Conservation (phyloP, 345 rosid species). For the Gossypium mustelinum region DNA sequence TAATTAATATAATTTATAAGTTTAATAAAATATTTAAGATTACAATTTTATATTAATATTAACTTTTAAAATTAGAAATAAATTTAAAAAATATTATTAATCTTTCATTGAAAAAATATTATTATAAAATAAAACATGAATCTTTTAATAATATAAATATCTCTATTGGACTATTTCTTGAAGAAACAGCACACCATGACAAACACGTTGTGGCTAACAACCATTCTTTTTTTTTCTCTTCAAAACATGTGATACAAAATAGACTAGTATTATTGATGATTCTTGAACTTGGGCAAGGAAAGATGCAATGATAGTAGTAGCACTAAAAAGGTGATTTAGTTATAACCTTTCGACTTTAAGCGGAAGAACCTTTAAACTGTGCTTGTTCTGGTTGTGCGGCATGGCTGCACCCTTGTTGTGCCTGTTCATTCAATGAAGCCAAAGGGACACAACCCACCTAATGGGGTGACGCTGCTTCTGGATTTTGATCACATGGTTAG, state of each 20-base stretch:
- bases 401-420: background rate
- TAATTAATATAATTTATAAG: too few relatives aligned
- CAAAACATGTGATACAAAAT: background rate
- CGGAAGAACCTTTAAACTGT: background rate
- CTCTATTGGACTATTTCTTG: too few relatives aligned
- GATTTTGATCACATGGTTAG: conserved; percentile 42
- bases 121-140: too few relatives aligned
- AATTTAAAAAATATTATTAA: too few relatives aligned
- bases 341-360: background rate
- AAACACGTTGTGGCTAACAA: too few relatives aligned
- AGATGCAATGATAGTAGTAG: background rate
- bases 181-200: too few relatives aligned
- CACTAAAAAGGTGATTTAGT: background rate
- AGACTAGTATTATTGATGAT: background rate
- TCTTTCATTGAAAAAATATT: too few relatives aligned
- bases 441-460: background rate
- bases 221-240: background rate
- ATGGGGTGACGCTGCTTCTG: too few relatives aligned
- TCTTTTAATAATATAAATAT: too few relatives aligned
- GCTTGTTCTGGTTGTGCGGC: background rate
- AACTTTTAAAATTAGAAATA: too few relatives aligned
- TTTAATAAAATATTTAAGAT: too few relatives aligned
- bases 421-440: background rate
- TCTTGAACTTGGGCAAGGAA: background rate
- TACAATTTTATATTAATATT: too few relatives aligned